Conservation (phyloP, 2,329 filamentous ascomycete species). For the Septoria petroselini region DNA sequence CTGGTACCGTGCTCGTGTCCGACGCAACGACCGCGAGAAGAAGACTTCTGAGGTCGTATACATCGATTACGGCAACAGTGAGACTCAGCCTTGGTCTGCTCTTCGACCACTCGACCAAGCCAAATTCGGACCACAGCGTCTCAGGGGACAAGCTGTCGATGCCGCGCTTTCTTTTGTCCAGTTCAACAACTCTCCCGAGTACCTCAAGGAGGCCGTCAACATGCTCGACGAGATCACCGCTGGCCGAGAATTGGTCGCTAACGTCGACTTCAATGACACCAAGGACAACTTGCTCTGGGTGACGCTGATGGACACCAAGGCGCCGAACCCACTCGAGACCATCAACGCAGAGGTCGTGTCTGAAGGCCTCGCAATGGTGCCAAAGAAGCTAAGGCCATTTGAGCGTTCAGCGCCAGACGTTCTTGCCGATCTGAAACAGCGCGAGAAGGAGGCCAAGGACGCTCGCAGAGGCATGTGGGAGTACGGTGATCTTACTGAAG, state of each 20-base stretch:
- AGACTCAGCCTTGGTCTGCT: slow-evolving; percentile 78
- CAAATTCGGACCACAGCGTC: slow-evolving; percentile 75
- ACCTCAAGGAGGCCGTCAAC: slow-evolving; percentile 73
- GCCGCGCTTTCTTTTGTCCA: slow-evolving; percentile 86
- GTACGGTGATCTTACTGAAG: slow-evolving; percentile 93
- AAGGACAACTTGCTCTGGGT: slow-evolving; percentile 76
- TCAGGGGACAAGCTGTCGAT: slow-evolving; percentile 83
- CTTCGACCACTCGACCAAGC: slow-evolving; percentile 76
- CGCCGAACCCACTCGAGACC: slow-evolving; percentile 64
- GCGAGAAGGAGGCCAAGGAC: slow-evolving; percentile 75
- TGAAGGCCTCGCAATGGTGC: slow-evolving; percentile 85
- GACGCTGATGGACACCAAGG: slow-evolving; percentile 78
- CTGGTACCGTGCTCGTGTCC: slow-evolving; percentile 91
- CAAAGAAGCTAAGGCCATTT: slow-evolving; percentile 86
- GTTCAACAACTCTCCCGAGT: slow-evolving; percentile 77
- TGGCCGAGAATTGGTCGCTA: slow-evolving; percentile 73
- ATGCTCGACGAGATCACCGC: slow-evolving; percentile 74
- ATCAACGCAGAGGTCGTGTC: slow-evolving; percentile 84
- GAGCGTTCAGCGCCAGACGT: slow-evolving; percentile 74
- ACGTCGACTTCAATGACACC: slow-evolving; percentile 77
- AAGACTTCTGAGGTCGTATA: slow-evolving; percentile 90
- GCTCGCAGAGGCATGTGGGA: slow-evolving; percentile 91
- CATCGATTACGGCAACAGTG: slow-evolving; percentile 94
- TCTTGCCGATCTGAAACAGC: slow-evolving; percentile 67
- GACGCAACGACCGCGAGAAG: slow-evolving; percentile 85